Conservation (phyloP, 805 yeast genomes). For the Candida incommunis region DNA sequence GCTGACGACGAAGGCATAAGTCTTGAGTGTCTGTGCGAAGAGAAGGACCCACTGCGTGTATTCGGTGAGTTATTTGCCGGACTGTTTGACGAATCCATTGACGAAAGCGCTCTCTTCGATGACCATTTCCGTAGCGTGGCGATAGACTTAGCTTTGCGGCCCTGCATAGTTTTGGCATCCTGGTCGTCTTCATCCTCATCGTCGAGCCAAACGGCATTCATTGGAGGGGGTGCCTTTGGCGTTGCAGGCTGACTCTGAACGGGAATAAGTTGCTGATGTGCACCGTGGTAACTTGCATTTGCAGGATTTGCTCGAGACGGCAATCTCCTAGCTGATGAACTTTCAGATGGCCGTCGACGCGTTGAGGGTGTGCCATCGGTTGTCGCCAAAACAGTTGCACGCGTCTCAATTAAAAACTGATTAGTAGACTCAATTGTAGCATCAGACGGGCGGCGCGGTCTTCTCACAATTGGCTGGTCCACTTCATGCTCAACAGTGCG, state of each 20-base stretch:
- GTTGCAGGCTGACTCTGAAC: too few relatives aligned
- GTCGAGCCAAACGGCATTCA: conserved; percentile 15
- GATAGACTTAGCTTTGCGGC: background rate
- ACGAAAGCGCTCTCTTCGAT: background rate
- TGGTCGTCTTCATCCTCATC: conserved; percentile 5
- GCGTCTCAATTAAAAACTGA: background rate
- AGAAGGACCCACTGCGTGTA: background rate
- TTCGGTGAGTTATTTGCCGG: background rate
- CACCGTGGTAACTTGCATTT: too few relatives aligned
- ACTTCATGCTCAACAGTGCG: too few relatives aligned
- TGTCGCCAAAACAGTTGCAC: background rate
- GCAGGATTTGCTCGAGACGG: background rate
- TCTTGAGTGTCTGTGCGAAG: background rate
- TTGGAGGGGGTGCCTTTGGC: conserved; percentile 13
- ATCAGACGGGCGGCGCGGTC: background rate
- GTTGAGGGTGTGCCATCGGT: background rate
- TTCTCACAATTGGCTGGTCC: too few relatives aligned
- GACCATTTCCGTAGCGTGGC: conserved; percentile 1
- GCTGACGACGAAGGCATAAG: background rate
- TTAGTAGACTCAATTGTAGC: background rate
- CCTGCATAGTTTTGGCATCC: background rate
- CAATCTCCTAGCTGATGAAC: background rate
- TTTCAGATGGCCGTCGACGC: background rate
- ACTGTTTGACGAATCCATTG: background rate
- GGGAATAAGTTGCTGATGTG: too few relatives aligned